Percentiles rank a stretch among this genome's conserved stretches.
These are phyloP conservation scores for Kodamaea jinghongensis DNA, from an alignment of 805 yeast genomes.

Conservation along the genomic window DNA sequence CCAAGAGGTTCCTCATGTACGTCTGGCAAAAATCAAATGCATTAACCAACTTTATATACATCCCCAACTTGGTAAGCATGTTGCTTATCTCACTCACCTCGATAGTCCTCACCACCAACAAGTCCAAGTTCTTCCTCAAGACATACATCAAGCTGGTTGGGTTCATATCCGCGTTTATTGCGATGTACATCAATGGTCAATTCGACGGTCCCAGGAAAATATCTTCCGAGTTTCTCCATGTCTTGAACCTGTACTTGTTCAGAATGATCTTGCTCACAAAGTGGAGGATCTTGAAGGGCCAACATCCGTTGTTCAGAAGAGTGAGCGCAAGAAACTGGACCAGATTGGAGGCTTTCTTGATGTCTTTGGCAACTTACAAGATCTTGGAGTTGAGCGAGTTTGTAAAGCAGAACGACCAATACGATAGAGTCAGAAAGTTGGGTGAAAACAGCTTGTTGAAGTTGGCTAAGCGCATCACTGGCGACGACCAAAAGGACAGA, in stretches of 20 bases:
- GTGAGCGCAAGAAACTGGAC: conserved; percentile 30
- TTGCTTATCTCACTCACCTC: conserved; percentile 33
- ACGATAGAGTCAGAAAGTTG: conserved; percentile 9
- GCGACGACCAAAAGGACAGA: background rate
- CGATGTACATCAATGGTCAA: conserved; percentile 21
- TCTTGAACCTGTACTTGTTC: conserved; percentile 30
- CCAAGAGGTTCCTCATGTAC: conserved; percentile 17
- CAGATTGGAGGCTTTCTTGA: conserved; percentile 28
- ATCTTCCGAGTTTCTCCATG: conserved; percentile 25
- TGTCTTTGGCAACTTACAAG: conserved; percentile 36
- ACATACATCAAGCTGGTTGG: conserved; percentile 36
- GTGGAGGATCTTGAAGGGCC: conserved; percentile 41
- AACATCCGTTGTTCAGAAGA: conserved; percentile 32
- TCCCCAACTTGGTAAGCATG: conserved; percentile 37
- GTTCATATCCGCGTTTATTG: conserved; percentile 28
- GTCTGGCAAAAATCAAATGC: conserved; percentile 28
- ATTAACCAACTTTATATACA: conserved; percentile 32
- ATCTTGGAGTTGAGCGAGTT: conserved; percentile 38
- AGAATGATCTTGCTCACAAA: conserved; percentile 36
- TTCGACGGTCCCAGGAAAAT: conserved; percentile 18
- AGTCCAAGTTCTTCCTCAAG: conserved; percentile 29
- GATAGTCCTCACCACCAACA: conserved; percentile 18
- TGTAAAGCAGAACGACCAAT: conserved; percentile 17
- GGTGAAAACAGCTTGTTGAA: conserved; percentile 13
- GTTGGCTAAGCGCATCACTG: conserved; percentile 5